Evolutionary conservation across 352 stramenopile species (phyloP).

Genomic region (Phytophthora rubi): DNA sequence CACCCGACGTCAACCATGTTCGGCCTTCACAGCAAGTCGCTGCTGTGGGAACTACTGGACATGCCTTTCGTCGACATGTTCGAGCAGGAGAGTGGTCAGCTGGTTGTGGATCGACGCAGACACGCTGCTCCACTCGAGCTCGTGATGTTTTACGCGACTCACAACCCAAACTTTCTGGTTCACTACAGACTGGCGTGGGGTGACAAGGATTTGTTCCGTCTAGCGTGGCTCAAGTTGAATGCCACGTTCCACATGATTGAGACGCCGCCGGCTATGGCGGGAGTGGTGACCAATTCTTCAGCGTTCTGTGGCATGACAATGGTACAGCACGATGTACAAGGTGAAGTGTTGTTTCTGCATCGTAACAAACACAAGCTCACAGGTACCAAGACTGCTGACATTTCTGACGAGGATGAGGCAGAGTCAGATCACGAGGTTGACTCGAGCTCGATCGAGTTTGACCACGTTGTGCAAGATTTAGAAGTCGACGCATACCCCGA

Average conservation of each 20-base stretch:
- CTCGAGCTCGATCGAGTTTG: not conserved
- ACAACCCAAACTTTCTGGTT: slow-evolving; percentile 47
- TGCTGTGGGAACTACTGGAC: slow-evolving; percentile 54
- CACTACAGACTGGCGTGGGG: slow-evolving; percentile 48
- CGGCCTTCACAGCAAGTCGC: slow-evolving; percentile 29
- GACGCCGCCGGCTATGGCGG: slow-evolving; percentile 47
- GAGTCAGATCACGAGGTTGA: not conserved
- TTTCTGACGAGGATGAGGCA: not conserved
- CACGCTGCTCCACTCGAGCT: slow-evolving; percentile 36
- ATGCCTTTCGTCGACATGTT: slow-evolving; percentile 65
- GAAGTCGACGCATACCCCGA: slow-evolving; percentile 24
- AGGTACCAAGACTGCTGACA: not conserved
- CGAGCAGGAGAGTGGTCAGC: slow-evolving; percentile 68
- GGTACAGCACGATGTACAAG: slow-evolving; percentile 45
- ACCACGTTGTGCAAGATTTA: not conserved
- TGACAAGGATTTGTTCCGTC: slow-evolving; percentile 71
- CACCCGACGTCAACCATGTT: slow-evolving; percentile 36
- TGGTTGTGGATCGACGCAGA: slow-evolving; percentile 50
- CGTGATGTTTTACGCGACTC: slow-evolving; percentile 51
- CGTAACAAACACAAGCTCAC: slow-evolving; percentile 58
- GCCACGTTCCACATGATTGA: slow-evolving; percentile 61
- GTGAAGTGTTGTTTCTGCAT: slow-evolving; percentile 55
- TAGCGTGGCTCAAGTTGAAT: slow-evolving; percentile 60
- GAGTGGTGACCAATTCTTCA: slow-evolving; percentile 32
- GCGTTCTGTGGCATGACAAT: slow-evolving; percentile 65